Conservation (phyloP, 148 eudicot genomes). For the Fallopia convolvulus region DNA sequence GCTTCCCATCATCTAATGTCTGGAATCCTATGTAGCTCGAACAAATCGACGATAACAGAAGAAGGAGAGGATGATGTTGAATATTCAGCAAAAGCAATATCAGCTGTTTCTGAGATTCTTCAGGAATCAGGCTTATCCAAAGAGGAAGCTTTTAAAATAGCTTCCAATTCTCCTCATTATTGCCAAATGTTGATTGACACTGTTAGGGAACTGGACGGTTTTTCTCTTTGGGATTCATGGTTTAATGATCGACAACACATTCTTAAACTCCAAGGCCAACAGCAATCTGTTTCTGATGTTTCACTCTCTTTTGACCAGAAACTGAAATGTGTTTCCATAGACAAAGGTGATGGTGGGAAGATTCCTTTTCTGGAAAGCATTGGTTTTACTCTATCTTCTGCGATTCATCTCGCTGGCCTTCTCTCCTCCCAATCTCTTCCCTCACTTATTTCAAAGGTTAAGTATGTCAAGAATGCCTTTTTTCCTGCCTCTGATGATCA, state of each 20-base stretch:
- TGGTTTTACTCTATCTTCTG: constrained; percentile 53
- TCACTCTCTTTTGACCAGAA: constrained; percentile 38
- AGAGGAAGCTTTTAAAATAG: constrained; percentile 31
- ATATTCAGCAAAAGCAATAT: background rate
- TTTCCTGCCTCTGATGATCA: constrained; percentile 50
- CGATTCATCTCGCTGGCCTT: constrained; percentile 54
- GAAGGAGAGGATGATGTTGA: background rate
- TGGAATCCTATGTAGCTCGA: background rate
- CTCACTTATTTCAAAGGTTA: constrained; percentile 53
- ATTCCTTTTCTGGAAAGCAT: constrained; percentile 76
- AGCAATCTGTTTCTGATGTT: background rate
- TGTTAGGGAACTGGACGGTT: constrained; percentile 57
- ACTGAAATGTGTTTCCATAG: constrained; percentile 40
- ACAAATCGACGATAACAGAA: background rate
- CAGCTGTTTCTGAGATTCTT: constrained; percentile 30
- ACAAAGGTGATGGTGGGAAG: constrained; percentile 62
- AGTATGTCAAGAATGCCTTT: constrained; percentile 68
- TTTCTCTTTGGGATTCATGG: constrained; percentile 36
- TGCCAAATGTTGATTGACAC: constrained; percentile 46
- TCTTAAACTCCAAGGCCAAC: background rate
- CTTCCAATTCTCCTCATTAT: constrained; percentile 40
- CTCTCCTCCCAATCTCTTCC: constrained; percentile 44
- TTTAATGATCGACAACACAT: constrained; percentile 15
- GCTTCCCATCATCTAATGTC: background rate
- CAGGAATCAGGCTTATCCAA: constrained; percentile 33